Percentiles rank a stretch among this genome's conserved stretches.
Evolutionary conservation across 495 filamentous ascomycete genomes (phyloP).

Genomic region (Penicillium robsamsonii): DNA sequence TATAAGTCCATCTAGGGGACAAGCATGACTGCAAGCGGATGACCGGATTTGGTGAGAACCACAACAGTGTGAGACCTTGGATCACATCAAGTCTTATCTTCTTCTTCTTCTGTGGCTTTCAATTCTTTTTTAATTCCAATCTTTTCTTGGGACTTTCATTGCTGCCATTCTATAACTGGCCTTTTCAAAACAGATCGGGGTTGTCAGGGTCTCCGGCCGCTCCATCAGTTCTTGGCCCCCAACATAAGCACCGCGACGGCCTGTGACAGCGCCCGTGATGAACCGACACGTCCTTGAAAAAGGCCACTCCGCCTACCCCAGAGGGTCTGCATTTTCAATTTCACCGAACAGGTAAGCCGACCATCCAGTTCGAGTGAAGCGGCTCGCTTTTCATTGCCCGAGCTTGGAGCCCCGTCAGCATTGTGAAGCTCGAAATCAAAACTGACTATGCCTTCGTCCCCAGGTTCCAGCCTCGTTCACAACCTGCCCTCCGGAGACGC

Average conservation of each 20-base stretch:
- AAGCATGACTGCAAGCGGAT: conserved; percentile 25
- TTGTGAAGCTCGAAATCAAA: conserved; percentile 5
- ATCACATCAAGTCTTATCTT: background rate
- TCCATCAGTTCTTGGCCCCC: conserved; percentile 15
- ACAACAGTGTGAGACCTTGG: conserved; percentile 1
- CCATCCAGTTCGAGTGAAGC: background rate
- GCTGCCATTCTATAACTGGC: background rate
- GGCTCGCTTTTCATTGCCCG: conserved; percentile 9
- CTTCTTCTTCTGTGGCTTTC: conserved; percentile 2
- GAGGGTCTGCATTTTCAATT: conserved; percentile 72
- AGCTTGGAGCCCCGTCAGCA: conserved; percentile 8
- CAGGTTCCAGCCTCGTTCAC: conserved; percentile 87
- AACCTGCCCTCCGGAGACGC: conserved; percentile 70
- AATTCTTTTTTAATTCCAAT: background rate
- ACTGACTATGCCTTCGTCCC: conserved; percentile 6
- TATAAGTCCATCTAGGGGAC: background rate
- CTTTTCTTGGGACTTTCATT: background rate
- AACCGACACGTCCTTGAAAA: conserved; percentile 71
- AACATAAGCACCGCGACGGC: conserved; percentile 27
- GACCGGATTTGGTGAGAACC: conserved; percentile 24
- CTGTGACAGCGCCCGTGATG: conserved; percentile 34
- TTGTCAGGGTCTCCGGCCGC: conserved; percentile 1
- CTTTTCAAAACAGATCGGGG: conserved; percentile 1
- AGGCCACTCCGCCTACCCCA: conserved; percentile 67
- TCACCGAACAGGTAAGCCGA: conserved; percentile 75